These are phyloP conservation scores for Microdochium paspali DNA, from an alignment of 2,329 filamentous ascomycete genomes.

Conservation along the genomic window DNA sequence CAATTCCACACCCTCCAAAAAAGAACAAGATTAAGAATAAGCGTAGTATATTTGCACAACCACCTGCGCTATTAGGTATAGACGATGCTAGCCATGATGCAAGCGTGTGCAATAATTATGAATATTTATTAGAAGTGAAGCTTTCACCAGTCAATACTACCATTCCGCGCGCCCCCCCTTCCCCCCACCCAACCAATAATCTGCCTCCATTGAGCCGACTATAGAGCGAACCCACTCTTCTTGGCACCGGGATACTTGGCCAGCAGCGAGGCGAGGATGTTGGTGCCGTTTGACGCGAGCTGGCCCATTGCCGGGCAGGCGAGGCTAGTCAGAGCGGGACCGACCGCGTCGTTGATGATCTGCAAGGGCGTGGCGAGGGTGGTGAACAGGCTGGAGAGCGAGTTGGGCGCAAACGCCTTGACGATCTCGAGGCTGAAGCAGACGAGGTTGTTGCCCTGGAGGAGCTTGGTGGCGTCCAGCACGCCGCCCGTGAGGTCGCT, in stretches of 20 bases:
- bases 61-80: no score
- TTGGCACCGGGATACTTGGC: slow-evolving; percentile 9
- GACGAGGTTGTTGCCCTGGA: slow-evolving; percentile 35
- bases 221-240: slow-evolving; percentile 7
- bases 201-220: no score
- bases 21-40: no score
- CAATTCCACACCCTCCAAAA: no score
- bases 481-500: slow-evolving; percentile 31
- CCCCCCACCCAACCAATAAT: no score
- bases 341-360: slow-evolving; percentile 22
- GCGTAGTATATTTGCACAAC: no score
- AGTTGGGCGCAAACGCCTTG: slow-evolving; percentile 30
- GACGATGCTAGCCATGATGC: no score
- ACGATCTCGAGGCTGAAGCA: slow-evolving; percentile 27
- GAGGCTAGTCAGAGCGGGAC: slow-evolving; percentile 14
- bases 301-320: slow-evolving; percentile 19
- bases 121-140: no score
- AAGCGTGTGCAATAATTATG: no score
- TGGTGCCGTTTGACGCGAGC: slow-evolving; percentile 13
- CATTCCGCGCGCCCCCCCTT: no score
- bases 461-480: slow-evolving; percentile 28
- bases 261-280: slow-evolving; percentile 7
- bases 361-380: slow-evolving; percentile 19
- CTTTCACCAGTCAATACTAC: no score
- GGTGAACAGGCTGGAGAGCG: slow-evolving; percentile 25